phyloP scores from a whole-genome alignment of 176 grass and related monocot species.

The Rhipidocladum racemiflorum region DNA sequence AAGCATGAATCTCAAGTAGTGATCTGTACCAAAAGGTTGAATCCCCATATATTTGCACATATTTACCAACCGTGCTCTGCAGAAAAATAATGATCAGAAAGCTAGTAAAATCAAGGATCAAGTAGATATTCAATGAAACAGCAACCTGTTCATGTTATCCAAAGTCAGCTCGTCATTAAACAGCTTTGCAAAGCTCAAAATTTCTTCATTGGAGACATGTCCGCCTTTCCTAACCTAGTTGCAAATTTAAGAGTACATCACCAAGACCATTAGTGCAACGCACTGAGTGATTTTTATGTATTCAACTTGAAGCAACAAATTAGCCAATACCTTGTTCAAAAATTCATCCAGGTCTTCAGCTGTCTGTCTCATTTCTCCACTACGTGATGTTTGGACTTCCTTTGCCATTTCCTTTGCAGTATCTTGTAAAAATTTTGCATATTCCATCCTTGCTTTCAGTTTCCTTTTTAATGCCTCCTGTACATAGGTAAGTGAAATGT shows the following conservation, averaged over 20 bases:
- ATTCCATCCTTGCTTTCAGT: constrained; percentile 91
- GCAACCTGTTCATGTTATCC: constrained; percentile 93
- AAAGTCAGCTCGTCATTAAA: constrained; percentile 98
- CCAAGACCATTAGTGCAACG: not conserved
- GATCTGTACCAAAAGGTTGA: constrained; percentile 82
- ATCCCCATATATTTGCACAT: constrained; percentile 99
- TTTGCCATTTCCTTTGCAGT: constrained; percentile 94
- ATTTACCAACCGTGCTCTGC: constrained; percentile 86
- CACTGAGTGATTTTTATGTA: not conserved
- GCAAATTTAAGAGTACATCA: constrained; percentile 37
- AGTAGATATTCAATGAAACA: constrained; percentile 19
- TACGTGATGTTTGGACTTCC: constrained; percentile 71
- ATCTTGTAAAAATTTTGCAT: constrained; percentile 92
- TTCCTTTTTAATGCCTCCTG: constrained; percentile 87
- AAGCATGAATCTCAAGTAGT: constrained; percentile 95
- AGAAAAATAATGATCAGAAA: constrained; percentile 6
- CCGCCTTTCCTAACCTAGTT: constrained; percentile 90
- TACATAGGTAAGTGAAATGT: constrained; percentile 24
- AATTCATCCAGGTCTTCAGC: constrained; percentile 94
- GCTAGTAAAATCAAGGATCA: constrained; percentile 14
- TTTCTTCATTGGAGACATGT: constrained; percentile 86
- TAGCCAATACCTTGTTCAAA: constrained; percentile 69
- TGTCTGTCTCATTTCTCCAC: constrained; percentile 80
- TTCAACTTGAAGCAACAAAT: constrained; percentile 22
- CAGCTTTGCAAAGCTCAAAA: constrained; percentile 91